phyloP scores from a whole-genome alignment of 768 basidiomycete genomes.

The Tremella fuciformis region DNA sequence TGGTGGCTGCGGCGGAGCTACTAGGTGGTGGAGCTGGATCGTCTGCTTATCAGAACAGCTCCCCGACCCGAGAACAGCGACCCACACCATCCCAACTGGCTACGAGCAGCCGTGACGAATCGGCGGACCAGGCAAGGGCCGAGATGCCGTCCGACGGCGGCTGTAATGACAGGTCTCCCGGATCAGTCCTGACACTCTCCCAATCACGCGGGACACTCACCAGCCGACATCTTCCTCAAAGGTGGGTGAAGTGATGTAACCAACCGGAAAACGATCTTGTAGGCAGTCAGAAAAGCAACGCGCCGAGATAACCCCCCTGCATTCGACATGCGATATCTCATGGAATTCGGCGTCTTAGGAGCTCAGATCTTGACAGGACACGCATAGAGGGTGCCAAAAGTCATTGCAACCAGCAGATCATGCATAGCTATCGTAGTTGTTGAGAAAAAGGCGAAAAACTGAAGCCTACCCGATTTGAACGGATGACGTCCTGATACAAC shows the following conservation, averaged over 20 bases:
- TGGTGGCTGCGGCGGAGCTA: constrained; percentile 23
- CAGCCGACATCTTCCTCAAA: constrained; percentile 21
- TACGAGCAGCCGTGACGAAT: constrained; percentile 74
- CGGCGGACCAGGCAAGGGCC: constrained; percentile 74
- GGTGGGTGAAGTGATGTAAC: neutral
- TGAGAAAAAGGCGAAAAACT: constrained; percentile 8
- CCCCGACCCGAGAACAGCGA: neutral
- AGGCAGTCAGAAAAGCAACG: constrained; percentile 3
- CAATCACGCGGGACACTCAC: constrained; percentile 7
- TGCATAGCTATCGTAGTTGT: neutral
- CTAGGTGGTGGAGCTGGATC: constrained; percentile 37
- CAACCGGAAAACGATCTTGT: neutral
- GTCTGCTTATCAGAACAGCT: constrained; percentile 20
- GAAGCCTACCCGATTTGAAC: constrained; percentile 17
- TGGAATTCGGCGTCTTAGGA: neutral
- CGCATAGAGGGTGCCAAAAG: too few species aligned
- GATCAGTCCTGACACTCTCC: neutral
- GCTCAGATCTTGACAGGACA: too few species aligned
- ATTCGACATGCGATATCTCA: neutral
- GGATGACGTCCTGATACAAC: constrained; percentile 15
- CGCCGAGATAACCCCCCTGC: too few species aligned
- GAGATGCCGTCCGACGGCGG: constrained; percentile 83
- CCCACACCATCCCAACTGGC: constrained; percentile 84
- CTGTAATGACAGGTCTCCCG: constrained; percentile 45
- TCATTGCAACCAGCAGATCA: too few species aligned